phyloP scores from a whole-genome alignment of 2,329 filamentous ascomycete species.

The Aspergillus pseudotamarii region DNA sequence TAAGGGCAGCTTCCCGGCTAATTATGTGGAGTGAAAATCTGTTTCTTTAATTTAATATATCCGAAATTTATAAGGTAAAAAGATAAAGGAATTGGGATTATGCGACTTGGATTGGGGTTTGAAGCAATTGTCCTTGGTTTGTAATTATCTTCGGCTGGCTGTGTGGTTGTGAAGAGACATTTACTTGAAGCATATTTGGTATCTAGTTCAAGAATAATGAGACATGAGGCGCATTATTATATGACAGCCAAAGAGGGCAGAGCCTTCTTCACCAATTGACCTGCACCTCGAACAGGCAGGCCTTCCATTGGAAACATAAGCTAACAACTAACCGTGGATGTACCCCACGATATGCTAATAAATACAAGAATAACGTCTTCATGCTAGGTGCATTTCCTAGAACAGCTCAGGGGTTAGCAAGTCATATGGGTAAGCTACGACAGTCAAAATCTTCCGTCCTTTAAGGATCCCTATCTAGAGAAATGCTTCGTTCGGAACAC shows the following conservation, averaged over 20 bases:
- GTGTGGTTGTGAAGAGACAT: background rate
- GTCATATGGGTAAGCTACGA: background rate
- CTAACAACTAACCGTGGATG: background rate
- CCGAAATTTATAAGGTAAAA: background rate
- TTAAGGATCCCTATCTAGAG: conserved; percentile 19
- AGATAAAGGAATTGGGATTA: background rate
- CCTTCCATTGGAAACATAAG: background rate
- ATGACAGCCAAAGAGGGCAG: background rate
- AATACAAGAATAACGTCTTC: background rate
- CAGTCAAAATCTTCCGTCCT: background rate
- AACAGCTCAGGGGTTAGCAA: background rate
- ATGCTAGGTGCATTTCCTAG: background rate
- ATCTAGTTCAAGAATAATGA: background rate
- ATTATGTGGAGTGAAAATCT: conserved; percentile 67
- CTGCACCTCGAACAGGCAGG: background rate
- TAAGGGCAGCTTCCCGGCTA: conserved; percentile 77
- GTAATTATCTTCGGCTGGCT: background rate
- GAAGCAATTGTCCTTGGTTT: background rate
- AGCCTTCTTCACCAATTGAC: background rate
- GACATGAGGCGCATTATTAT: background rate
- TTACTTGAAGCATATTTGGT: too few relatives aligned
- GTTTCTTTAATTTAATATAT: background rate
- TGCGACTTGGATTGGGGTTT: background rate
- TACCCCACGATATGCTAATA: background rate
- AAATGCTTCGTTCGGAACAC: conserved; percentile 27